Evolutionary conservation across 768 basidiomycete species (phyloP), one percentile per base, ranked within the genome.

Genomic region (Xerocomellus chrysenteron): DNA sequence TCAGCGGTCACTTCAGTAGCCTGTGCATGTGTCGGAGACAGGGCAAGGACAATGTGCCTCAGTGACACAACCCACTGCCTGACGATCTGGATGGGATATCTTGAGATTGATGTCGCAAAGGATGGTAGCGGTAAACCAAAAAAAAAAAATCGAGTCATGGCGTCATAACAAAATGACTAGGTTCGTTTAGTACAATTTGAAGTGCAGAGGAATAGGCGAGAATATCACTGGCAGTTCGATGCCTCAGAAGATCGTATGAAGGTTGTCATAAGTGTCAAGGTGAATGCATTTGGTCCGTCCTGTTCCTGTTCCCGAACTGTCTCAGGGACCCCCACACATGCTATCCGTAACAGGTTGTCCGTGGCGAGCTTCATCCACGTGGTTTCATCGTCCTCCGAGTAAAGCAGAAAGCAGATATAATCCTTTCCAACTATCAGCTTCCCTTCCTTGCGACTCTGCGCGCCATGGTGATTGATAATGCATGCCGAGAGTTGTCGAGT

Each of bases 331-430:
- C 40, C 56, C 19, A 35, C 17, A 33, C 16, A 57, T 16, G 53
- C 17, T 36, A 57, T 42, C 16, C 53, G 52, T 1, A 57, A 30
- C n/a, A 55, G 12, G n/a, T 55, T 56, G 55, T 56, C 53, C 26
- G 52, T 56, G 26, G 14, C 6, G 19, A 57, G 53, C 19, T 56
- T 57, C 56, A 42, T 56, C 53, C 54, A 55, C 7, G 19, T 21
- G 8, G 17, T 24, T 21, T 41, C 54, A 28, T 45, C 45, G 11
- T 21, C 53, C 19, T 30, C 26, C 7, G 33, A 28, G 26, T 57
- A 56, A 17, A 47, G 54, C 9, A 57, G 46, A 26, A 56, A 36
- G 28, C 54, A 56, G 17, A 56, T 57, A 24, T 57, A 47, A 5
- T 57, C 53, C 33, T 17, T 21, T 8, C 46, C 53, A 2, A 47